Base-by-base conservation (phyloP, 352 stramenopile species). In the Phytophthora macrochlamydospora region DNA sequence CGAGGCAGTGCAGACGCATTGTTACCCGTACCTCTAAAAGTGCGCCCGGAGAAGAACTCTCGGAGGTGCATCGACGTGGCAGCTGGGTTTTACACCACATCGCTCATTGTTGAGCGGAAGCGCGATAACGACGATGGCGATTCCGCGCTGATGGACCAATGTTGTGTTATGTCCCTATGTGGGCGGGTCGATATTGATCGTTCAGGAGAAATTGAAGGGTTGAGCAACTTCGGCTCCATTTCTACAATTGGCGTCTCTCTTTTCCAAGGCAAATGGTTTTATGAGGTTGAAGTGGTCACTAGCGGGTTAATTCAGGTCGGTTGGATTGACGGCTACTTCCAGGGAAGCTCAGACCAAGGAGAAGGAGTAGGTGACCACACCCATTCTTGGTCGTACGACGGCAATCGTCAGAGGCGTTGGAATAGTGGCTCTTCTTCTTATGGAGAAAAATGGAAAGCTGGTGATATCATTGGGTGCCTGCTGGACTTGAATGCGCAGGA, bases 321-420 rank as follows among this genome's bases (percentile, higher is more conserved):
- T 7, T 98, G 93, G 93, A 96, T 94, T 32, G 92, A 98, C 64
- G 78, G 80, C 14, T 91, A 95, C 55, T 98, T 97, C 59, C 82
- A 97, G 63, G 93, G 92, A 6, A 97, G 83, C 51, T 96, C 91
- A 5, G 91, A 98, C 52, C 89, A 96, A 73, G 94, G 91, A 9
- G 86, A 97, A 72, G 93, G 91, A 29, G 93, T 97, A 7, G 92
- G 92, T 18, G 92, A 98, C 49, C 92, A 97, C 52, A 55, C 79
- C 6, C 90, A 98, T 57, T 98, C 90, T 3, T 98, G 93, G 93
- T 96, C 90, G 1, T 98, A 98, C 54, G 93, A 98, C 53, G 93
- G 93, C 31, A 96, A 94, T 64, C 87, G 93, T 8, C 87, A 97
- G 60, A 85, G 93, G 8, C 89, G 90, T 32, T 98, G 93, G 93